These are phyloP conservation scores for Penicillium pulvis DNA, from an alignment of 495 filamentous ascomycete species.

Conservation along the genomic window DNA sequence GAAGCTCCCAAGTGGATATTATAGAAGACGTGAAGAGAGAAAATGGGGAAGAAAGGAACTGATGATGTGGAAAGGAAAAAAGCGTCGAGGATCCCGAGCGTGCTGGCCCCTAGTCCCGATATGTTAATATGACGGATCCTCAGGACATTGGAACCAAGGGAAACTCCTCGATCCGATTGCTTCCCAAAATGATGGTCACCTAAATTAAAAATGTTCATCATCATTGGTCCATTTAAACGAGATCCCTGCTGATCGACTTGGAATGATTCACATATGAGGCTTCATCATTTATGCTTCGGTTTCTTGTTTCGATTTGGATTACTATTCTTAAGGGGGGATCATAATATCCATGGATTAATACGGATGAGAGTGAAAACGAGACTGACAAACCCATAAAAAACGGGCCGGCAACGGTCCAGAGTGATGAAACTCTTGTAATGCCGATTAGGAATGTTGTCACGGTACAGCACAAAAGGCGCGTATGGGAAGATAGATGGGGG, in stretches of 20 bases:
- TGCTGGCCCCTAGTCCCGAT: slow-evolving; percentile 50
- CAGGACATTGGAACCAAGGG: slow-evolving; percentile 35
- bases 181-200: no score
- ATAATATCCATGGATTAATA: not conserved
- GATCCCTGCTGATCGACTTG: not conserved
- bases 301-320: not conserved
- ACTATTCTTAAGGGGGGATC: not conserved
- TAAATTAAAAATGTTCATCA: not conserved
- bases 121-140: slow-evolving; percentile 54
- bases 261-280: not conserved
- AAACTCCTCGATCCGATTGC: slow-evolving; percentile 8
- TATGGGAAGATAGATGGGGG: slow-evolving; percentile 3
- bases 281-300: not conserved
- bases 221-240: not conserved
- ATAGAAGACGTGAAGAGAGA: slow-evolving; percentile 24
- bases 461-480: slow-evolving; percentile 15
- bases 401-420: slow-evolving; percentile 3
- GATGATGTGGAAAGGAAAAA: slow-evolving; percentile 26
- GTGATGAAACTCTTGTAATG: slow-evolving; percentile 6
- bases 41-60: slow-evolving; percentile 12
- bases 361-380: not conserved
- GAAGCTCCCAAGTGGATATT: not conserved
- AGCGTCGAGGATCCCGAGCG: slow-evolving; percentile 43
- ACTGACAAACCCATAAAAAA: not conserved
- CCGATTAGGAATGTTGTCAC: slow-evolving; percentile 29